Conservation (phyloP, 2,329 filamentous ascomycete genomes). For the Magnaporthales sp. region DNA sequence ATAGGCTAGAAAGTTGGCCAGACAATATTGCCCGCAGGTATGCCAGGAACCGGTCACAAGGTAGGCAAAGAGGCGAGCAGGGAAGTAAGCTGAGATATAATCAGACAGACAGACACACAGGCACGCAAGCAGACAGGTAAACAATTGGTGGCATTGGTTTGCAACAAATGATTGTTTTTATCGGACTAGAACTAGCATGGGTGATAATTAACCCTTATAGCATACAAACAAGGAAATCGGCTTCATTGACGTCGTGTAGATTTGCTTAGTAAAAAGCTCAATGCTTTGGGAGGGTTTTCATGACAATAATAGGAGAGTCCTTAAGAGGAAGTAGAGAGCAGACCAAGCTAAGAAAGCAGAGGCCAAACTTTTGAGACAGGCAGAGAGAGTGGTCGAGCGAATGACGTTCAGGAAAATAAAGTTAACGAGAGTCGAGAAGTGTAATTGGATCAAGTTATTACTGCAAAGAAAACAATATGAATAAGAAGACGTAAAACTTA, state of each 20-base stretch:
- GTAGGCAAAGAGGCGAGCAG: neutral
- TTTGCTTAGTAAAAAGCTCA: neutral
- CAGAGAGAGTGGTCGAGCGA: neutral
- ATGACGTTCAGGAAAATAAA: neutral
- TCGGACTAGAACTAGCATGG: slow-evolving; percentile 1
- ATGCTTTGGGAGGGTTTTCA: neutral
- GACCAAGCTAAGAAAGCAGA: neutral
- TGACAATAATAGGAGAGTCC: neutral
- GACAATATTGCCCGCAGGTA: too few relatives aligned
- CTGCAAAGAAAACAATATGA: neutral
- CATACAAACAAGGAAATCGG: slow-evolving; percentile 6
- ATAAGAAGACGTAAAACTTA: neutral
- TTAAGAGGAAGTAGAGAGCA: neutral
- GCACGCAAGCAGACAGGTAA: neutral
- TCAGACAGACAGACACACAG: slow-evolving; percentile 10
- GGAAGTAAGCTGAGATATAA: slow-evolving; percentile 5
- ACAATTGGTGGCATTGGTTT: neutral
- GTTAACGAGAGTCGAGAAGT: neutral
- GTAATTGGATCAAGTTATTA: neutral
- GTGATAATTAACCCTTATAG: neutral
- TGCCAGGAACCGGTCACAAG: too few relatives aligned
- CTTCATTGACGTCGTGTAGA: neutral
- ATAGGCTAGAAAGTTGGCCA: too few relatives aligned
- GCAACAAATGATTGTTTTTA: slow-evolving; percentile 2
- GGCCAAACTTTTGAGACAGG: neutral